A percentile compares a stretch with the other conserved stretches of the same genome.
Evolutionary conservation across 2,329 filamentous ascomycete species (phyloP).

Genomic region (Davidsoniella australis): DNA sequence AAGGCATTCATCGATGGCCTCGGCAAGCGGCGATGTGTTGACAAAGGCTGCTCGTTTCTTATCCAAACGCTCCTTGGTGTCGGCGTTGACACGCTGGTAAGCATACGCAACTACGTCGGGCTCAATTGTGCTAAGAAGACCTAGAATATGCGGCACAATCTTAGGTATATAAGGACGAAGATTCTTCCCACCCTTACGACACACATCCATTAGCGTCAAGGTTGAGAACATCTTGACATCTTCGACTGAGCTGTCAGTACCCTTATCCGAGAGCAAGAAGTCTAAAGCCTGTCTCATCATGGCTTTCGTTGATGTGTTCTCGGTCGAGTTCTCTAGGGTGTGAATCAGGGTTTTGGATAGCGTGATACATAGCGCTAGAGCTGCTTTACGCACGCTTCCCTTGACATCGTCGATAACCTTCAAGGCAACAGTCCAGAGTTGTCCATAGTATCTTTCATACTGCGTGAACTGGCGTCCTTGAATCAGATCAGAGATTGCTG

Average conservation of each 20-base stretch:
- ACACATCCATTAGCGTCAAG: constrained; percentile 70
- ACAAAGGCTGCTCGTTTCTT: constrained; percentile 69
- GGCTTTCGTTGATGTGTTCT: constrained; percentile 49
- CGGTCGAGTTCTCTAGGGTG: constrained; percentile 63
- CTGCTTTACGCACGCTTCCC: constrained; percentile 66
- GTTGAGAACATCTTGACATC: constrained; percentile 76
- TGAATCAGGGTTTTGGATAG: constrained; percentile 75
- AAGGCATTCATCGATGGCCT: constrained; percentile 77
- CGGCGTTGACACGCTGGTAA: constrained; percentile 74
- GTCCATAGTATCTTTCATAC: constrained; percentile 70
- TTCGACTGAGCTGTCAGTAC: constrained; percentile 72
- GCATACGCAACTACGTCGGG: constrained; percentile 82
- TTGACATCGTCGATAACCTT: constrained; percentile 96
- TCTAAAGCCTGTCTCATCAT: constrained; percentile 81
- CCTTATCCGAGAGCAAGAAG: constrained; percentile 76
- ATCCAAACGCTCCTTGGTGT: constrained; percentile 80
- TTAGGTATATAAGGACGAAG: constrained; percentile 66
- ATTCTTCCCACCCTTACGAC: constrained; percentile 71
- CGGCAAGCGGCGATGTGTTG: constrained; percentile 73
- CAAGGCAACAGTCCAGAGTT: constrained; percentile 73
- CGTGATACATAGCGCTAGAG: constrained; percentile 64
- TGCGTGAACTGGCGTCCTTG: constrained; percentile 58
- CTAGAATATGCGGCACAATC: constrained; percentile 66
- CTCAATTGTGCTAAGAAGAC: constrained; percentile 72
- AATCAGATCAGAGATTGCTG: constrained; percentile 73